Percentiles rank a stretch among this genome's conserved stretches.
These are phyloP conservation scores for Aureobasidium sp. DNA, from an alignment of 2,329 filamentous ascomycete species.

Conservation along the genomic window DNA sequence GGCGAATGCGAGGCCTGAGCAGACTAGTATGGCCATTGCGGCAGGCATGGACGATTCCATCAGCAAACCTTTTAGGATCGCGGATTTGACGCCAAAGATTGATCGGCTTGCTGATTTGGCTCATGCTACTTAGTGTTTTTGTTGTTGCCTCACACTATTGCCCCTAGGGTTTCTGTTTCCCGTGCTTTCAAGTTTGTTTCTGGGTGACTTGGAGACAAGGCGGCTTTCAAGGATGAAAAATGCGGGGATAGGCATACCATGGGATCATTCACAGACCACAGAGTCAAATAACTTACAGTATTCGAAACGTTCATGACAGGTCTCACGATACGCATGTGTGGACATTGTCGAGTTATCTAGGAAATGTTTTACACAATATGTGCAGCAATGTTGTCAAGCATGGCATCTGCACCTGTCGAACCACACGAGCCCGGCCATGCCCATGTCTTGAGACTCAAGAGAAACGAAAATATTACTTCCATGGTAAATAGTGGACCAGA, in stretches of 20 bases:
- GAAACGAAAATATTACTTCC: background rate
- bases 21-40: slow-evolving; percentile 62
- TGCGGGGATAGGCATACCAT: no score
- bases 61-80: slow-evolving; percentile 18
- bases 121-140: background rate
- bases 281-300: no score
- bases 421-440: background rate
- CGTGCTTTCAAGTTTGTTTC: background rate
- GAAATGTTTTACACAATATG: no score
- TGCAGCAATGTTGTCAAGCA: no score
- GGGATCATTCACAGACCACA: no score
- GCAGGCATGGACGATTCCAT: slow-evolving; percentile 54
- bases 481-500: background rate
- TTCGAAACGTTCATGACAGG: no score
- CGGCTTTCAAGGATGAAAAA: no score
- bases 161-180: background rate
- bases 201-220: background rate
- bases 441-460: background rate
- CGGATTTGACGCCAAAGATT: slow-evolving; percentile 17
- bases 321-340: no score
- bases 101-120: slow-evolving; percentile 10
- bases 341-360: no score
- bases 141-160: no score
- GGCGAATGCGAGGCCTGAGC: slow-evolving; percentile 68
- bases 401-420: background rate